Evolutionary conservation across 2,329 filamentous ascomycete species (phyloP).

Genomic region (Xylariaceae sp.): DNA sequence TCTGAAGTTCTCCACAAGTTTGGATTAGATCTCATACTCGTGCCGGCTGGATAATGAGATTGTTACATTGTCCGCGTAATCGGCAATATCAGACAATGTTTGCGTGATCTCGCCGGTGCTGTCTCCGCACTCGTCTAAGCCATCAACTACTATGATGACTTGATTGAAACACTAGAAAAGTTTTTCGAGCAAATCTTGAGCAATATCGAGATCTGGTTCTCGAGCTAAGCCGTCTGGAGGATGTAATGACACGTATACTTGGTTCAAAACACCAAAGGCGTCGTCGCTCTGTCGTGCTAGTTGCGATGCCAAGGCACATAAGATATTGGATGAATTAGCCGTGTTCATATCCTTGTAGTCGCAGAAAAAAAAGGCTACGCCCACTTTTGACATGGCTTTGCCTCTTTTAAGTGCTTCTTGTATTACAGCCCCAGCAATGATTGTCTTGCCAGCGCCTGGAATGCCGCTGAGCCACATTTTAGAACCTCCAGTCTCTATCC

Average conservation of each 20-base stretch:
- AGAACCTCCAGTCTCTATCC: constrained; percentile 16
- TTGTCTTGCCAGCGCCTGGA: constrained; percentile 27
- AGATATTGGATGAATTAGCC: constrained; percentile 20
- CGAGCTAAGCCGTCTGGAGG: constrained; percentile 3
- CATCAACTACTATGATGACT: constrained; percentile 17
- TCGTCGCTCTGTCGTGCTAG: constrained; percentile 28
- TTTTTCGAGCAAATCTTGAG: constrained; percentile 2
- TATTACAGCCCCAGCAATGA: constrained; percentile 24
- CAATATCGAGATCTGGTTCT: constrained; percentile 2
- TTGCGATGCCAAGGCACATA: constrained; percentile 27
- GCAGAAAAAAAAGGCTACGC: constrained; percentile 30
- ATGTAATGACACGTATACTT: constrained; percentile 16
- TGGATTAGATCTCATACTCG: constrained; percentile 11
- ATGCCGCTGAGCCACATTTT: constrained; percentile 28
- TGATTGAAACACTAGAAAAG: constrained; percentile 11
- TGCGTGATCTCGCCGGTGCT: constrained; percentile 6
- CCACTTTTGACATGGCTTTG: constrained; percentile 8
- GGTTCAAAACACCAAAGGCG: constrained; percentile 18
- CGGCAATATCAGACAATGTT: constrained; percentile 5
- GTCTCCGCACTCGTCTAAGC: constrained; percentile 20
- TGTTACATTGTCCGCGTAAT: constrained; percentile 12
- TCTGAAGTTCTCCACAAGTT: constrained; percentile 13
- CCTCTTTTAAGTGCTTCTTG: constrained; percentile 14
- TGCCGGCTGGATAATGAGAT: constrained; percentile 18
- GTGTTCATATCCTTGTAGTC: constrained; percentile 27